Conservation (phyloP, 371 early-diverging fungal species). For the Zopfochytrium polystomum region DNA sequence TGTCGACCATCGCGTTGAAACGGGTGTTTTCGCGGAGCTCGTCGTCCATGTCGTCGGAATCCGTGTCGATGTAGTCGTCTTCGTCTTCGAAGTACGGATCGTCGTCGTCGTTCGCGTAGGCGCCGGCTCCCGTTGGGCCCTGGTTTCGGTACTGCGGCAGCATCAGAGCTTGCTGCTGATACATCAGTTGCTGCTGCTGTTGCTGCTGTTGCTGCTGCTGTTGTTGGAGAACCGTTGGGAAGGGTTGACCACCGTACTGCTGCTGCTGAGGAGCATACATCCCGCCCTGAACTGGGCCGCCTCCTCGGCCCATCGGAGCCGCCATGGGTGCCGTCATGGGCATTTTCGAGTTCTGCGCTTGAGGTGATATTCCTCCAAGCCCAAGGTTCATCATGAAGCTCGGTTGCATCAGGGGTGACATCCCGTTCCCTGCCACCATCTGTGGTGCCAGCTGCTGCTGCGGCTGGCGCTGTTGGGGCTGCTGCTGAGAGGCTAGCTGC, state of each 20-base stretch:
- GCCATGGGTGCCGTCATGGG: not conserved
- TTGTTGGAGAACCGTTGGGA: too few species aligned
- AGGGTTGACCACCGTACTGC: not conserved
- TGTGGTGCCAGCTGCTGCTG: not conserved
- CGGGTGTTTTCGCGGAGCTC: constrained; percentile 39
- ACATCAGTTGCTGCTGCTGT: not conserved
- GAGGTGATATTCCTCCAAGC: too few species aligned
- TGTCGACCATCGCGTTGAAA: constrained; percentile 36
- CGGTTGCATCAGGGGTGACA: too few species aligned
- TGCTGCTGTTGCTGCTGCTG: too few species aligned
- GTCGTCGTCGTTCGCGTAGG: constrained; percentile 14
- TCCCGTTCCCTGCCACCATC: too few species aligned
- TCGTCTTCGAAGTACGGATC: constrained; percentile 22
- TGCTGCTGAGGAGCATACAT: not conserved
- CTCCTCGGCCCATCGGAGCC: not conserved
- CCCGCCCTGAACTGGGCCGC: too few species aligned
- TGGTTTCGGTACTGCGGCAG: not conserved
- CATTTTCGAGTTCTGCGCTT: too few species aligned
- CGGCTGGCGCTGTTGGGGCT: not conserved
- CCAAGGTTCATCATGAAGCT: too few species aligned
- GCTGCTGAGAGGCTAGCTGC: not conserved
- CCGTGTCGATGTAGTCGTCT: constrained; percentile 18
- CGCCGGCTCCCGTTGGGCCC: not conserved
- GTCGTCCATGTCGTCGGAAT: constrained; percentile 35
- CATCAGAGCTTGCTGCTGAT: constrained; percentile 7